Conservation (phyloP, 2,329 filamentous ascomycete genomes). For the Trichophaea hybrida region DNA sequence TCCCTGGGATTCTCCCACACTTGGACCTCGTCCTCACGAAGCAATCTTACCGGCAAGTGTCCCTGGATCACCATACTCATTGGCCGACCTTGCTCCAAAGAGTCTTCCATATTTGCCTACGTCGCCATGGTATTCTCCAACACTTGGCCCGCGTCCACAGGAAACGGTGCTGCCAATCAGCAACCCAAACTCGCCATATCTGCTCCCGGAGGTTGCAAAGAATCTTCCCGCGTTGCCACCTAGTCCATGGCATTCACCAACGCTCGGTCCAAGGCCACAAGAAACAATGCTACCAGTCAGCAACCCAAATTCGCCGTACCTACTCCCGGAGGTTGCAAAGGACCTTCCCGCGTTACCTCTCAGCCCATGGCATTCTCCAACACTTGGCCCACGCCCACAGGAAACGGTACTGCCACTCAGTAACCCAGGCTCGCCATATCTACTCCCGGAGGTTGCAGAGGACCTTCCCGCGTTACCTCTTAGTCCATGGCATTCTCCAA, state of each 20-base stretch:
- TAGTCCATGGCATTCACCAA: slow-evolving; percentile 2
- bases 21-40: slow-evolving; percentile 7
- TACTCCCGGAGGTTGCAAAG: not conserved
- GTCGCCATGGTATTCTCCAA: slow-evolving; percentile 13
- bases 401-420: not conserved
- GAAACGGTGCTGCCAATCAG: slow-evolving; percentile 8
- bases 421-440: not conserved
- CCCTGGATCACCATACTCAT: slow-evolving; percentile 3
- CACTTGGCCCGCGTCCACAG: slow-evolving; percentile 7
- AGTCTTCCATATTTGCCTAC: slow-evolving; percentile 13
- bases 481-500: not conserved
- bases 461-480: not conserved
- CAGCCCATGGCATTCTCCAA: slow-evolving; percentile 1
- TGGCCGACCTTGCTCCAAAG: not conserved
- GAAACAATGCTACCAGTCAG: slow-evolving; percentile 2
- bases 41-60: slow-evolving; percentile 2
- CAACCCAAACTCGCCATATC: not conserved
- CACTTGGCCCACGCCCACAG: not conserved
- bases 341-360: slow-evolving; percentile 1
- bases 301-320: slow-evolving; percentile 8
- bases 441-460: not conserved
- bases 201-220: not conserved
- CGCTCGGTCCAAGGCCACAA: not conserved
- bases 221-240: not conserved
- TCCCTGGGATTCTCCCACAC: slow-evolving; percentile 2